Evolutionary conservation across 495 filamentous ascomycete genomes (phyloP).

Genomic region (Penicillium argentinense): DNA sequence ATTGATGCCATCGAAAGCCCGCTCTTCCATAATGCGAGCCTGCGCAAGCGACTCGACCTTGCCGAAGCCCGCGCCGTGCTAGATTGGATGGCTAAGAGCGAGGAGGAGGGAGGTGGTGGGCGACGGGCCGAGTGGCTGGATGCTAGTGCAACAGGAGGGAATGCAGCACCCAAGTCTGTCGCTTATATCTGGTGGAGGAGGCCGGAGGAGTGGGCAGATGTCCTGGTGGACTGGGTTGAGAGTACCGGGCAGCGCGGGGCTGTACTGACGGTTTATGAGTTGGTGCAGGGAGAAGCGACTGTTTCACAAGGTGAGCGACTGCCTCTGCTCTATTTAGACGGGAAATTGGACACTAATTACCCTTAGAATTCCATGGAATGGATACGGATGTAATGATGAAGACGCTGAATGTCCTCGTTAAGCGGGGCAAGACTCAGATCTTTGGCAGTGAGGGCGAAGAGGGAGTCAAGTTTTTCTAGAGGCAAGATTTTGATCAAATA

Average conservation of each 20-base stretch:
- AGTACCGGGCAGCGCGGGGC: slow-evolving; percentile 69
- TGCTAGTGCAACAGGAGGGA: slow-evolving; percentile 12
- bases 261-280: slow-evolving; percentile 77
- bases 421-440: slow-evolving; percentile 86
- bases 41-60: slow-evolving; percentile 56
- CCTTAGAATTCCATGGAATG: slow-evolving; percentile 82
- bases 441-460: slow-evolving; percentile 83
- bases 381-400: slow-evolving; percentile 76
- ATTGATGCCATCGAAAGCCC: slow-evolving; percentile 58
- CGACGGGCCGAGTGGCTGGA: slow-evolving; percentile 68
- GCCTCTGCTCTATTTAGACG: neutral
- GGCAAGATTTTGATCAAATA: neutral
- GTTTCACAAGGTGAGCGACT: slow-evolving; percentile 52
- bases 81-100: slow-evolving; percentile 67
- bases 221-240: slow-evolving; percentile 66
- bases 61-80: slow-evolving; percentile 67
- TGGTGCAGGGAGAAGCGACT: slow-evolving; percentile 66
- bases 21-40: slow-evolving; percentile 54
- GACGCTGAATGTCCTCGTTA: slow-evolving; percentile 76
- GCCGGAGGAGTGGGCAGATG: slow-evolving; percentile 72
- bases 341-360: slow-evolving; percentile 15
- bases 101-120: slow-evolving; percentile 57
- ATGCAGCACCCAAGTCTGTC: slow-evolving; percentile 30
- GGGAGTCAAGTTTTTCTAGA: slow-evolving; percentile 94
- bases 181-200: slow-evolving; percentile 70